Percentiles rank a stretch among this genome's conserved stretches.
Evolutionary conservation across 805 yeast species (phyloP).

Genomic region (Torulaspora delbrueckii): DNA sequence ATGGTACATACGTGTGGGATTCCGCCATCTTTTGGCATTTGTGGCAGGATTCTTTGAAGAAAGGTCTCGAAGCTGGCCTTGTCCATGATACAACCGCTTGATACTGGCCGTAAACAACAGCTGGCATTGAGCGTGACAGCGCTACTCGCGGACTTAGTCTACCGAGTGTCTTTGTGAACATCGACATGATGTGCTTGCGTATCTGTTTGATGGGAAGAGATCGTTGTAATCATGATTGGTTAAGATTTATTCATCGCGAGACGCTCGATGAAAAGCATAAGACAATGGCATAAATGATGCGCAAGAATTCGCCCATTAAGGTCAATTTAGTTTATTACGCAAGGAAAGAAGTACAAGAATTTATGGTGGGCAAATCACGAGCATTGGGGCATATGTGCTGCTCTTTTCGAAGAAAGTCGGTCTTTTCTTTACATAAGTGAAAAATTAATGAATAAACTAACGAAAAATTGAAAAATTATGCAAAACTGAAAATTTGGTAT

Average conservation of each 20-base stretch:
- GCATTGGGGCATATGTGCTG: not conserved
- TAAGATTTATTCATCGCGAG: not conserved
- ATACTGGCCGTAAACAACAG: not conserved
- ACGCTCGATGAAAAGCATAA: not conserved
- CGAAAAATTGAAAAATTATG: not conserved
- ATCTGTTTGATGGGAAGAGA: not conserved
- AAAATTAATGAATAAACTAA: not conserved
- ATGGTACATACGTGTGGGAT: slow-evolving; percentile 7
- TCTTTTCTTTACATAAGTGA: not conserved
- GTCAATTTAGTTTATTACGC: not conserved
- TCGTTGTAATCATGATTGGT: not conserved
- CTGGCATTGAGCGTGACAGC: not conserved
- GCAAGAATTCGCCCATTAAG: not conserved
- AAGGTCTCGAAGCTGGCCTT: slow-evolving; percentile 1
- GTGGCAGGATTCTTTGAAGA: slow-evolving; percentile 15
- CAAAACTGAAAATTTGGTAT: not conserved
- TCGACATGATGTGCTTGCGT: not conserved
- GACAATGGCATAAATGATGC: not conserved
- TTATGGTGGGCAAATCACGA: too few relatives aligned
- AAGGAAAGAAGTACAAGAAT: too few relatives aligned
- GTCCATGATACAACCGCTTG: not conserved
- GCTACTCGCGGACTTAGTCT: not conserved
- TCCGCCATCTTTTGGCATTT: slow-evolving; percentile 14
- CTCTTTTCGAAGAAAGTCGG: not conserved
- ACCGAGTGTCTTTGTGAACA: slow-evolving; percentile 1